A percentile compares a stretch with the other conserved stretches of the same genome.
Conservation (phyloP, 2,329 filamentous ascomycete genomes). For the Fusarium sp. region DNA sequence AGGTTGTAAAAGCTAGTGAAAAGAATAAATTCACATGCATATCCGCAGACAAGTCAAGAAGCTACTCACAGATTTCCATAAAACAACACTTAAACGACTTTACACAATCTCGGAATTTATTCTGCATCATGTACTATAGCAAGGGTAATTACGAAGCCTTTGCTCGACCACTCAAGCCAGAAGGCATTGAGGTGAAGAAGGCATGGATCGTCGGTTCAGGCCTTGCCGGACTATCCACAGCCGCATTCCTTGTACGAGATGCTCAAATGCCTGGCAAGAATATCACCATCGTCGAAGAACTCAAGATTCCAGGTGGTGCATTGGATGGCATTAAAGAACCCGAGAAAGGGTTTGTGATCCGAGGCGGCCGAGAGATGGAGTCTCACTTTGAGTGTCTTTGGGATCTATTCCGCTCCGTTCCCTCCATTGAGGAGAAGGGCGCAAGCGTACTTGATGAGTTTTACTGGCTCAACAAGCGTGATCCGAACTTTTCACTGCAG, state of each 20-base stretch:
- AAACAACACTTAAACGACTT: background rate
- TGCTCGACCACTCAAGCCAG: conserved; percentile 4
- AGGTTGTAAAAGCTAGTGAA: background rate
- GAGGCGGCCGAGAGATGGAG: conserved; percentile 7
- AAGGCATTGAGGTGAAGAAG: conserved; percentile 2
- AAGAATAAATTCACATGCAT: background rate
- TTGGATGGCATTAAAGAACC: conserved; percentile 4
- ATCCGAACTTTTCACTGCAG: conserved; percentile 5
- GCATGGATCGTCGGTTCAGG: conserved; percentile 13
- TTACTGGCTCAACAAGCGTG: conserved; percentile 12
- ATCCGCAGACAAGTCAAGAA: background rate
- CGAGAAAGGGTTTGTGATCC: conserved; percentile 6
- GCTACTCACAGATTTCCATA: background rate
- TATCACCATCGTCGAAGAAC: conserved; percentile 13
- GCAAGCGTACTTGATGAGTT: conserved; percentile 10
- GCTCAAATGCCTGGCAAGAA: conserved; percentile 11
- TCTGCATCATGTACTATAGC: conserved; percentile 2
- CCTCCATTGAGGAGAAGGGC: background rate
- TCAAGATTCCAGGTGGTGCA: conserved; percentile 1
- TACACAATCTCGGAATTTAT: background rate
- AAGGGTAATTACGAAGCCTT: conserved; percentile 10
- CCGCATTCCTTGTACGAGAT: conserved; percentile 11
- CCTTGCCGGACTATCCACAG: background rate
- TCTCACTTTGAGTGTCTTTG: conserved; percentile 13
- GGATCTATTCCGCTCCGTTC: conserved; percentile 11